Conservation (phyloP, 2,329 filamentous ascomycete species). For the Ophiognomonia clavigignenti-juglandacearum region DNA sequence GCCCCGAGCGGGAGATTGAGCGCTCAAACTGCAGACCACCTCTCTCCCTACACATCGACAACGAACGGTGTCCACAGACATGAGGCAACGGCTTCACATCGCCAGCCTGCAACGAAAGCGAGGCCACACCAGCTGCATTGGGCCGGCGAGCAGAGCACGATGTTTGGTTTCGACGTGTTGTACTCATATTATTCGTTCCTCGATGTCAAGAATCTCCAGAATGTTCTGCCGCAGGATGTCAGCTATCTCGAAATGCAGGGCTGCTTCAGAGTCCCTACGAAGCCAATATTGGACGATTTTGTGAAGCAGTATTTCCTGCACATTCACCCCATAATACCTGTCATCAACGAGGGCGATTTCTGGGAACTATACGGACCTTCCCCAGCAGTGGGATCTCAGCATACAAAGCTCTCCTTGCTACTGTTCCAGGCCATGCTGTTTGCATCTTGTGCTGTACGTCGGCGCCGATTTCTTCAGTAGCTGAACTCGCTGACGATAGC, state of each 20-base stretch:
- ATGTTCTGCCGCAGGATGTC: conserved; percentile 39
- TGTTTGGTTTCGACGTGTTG: conserved; percentile 28
- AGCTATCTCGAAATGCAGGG: conserved; percentile 41
- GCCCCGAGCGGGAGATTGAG: background rate
- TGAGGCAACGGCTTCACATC: background rate
- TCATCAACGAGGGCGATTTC: conserved; percentile 42
- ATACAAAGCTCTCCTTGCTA: conserved; percentile 35
- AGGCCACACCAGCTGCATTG: conserved; percentile 18
- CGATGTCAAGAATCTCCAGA: conserved; percentile 30
- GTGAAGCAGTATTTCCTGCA: conserved; percentile 43
- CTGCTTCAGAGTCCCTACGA: conserved; percentile 39
- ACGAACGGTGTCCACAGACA: no score
- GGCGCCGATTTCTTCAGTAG: background rate
- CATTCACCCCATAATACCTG: conserved; percentile 39
- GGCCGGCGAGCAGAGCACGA: conserved; percentile 23
- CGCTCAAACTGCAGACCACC: background rate
- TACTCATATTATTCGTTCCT: conserved; percentile 41
- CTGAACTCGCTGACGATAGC: background rate
- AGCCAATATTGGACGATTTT: conserved; percentile 39
- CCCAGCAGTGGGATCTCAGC: conserved; percentile 15
- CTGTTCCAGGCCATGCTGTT: conserved; percentile 42
- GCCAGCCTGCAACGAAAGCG: background rate
- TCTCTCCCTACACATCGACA: background rate
- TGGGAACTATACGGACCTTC: conserved; percentile 38
- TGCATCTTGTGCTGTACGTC: conserved; percentile 34